Evolutionary conservation across 1,139 yeast species (phyloP).

Genomic region (Saccharomyces pastorianus): DNA sequence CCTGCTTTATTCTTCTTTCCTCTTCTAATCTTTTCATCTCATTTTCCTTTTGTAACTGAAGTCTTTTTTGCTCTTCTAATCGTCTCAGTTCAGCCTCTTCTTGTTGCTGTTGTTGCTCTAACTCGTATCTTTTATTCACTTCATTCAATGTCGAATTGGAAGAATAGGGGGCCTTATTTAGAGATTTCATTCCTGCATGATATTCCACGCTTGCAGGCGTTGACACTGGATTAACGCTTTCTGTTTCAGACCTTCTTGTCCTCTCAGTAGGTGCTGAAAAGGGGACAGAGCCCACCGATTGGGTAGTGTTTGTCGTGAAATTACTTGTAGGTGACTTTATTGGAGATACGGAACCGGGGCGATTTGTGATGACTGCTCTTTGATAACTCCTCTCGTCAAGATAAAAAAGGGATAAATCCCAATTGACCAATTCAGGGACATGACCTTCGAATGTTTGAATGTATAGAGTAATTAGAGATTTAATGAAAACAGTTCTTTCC

Average conservation of each 20-base stretch:
- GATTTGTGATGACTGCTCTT: slow-evolving; percentile 23
- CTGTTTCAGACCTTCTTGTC: not conserved
- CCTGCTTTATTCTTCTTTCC: not conserved
- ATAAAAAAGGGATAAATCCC: slow-evolving; percentile 36
- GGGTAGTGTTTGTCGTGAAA: not conserved
- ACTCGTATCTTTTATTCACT: slow-evolving; percentile 12
- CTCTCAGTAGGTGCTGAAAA: not conserved
- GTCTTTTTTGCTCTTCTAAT: not conserved
- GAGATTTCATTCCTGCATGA: not conserved
- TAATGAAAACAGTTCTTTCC: slow-evolving; percentile 60
- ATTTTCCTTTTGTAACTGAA: not conserved
- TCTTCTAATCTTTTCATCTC: not conserved
- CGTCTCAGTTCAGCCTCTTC: slow-evolving; percentile 1
- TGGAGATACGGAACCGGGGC: slow-evolving; percentile 2
- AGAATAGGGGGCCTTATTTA: slow-evolving; percentile 21
- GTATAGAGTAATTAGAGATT: slow-evolving; percentile 54
- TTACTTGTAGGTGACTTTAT: slow-evolving; percentile 5
- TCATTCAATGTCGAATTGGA: slow-evolving; percentile 17
- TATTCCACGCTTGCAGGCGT: not conserved
- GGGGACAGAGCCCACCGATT: not conserved
- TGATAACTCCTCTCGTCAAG: slow-evolving; percentile 33
- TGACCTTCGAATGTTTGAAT: slow-evolving; percentile 62
- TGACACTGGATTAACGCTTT: not conserved
- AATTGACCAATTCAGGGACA: slow-evolving; percentile 52
- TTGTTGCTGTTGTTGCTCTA: slow-evolving; percentile 1